These are phyloP conservation scores for Globisporangium ultimum DNA, from an alignment of 352 stramenopile species.

Conservation along the genomic window DNA sequence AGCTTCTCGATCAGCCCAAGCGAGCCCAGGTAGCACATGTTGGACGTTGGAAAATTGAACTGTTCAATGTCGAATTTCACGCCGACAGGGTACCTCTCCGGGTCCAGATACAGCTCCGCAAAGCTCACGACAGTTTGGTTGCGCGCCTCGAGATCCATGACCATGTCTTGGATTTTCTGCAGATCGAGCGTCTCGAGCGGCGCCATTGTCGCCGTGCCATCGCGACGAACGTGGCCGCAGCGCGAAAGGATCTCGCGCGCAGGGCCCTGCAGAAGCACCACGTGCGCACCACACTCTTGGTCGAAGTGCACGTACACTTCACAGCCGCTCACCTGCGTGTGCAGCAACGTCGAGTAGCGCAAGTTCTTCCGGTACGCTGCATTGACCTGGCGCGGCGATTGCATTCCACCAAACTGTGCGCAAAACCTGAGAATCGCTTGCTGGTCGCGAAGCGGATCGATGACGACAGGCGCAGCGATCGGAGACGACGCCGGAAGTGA, in stretches of 20 bases:
- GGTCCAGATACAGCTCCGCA: slow-evolving; percentile 46
- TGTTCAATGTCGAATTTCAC: slow-evolving; percentile 51
- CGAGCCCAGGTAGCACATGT: slow-evolving; percentile 53
- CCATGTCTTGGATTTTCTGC: slow-evolving; percentile 39
- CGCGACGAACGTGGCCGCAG: slow-evolving; percentile 38
- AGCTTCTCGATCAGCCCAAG: slow-evolving; percentile 47
- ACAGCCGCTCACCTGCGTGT: slow-evolving; percentile 43
- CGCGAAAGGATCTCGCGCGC: slow-evolving; percentile 46
- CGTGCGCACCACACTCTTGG: slow-evolving; percentile 37
- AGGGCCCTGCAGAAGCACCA: slow-evolving; percentile 43
- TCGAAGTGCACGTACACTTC: slow-evolving; percentile 62
- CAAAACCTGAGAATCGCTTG: slow-evolving; percentile 47
- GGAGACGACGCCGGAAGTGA: slow-evolving; percentile 32
- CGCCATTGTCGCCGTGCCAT: slow-evolving; percentile 7
- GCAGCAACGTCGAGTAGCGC: slow-evolving; percentile 37
- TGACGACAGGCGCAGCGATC: slow-evolving; percentile 34
- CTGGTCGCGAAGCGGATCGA: slow-evolving; percentile 44
- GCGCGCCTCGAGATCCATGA: slow-evolving; percentile 38
- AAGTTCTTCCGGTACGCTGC: slow-evolving; percentile 20
- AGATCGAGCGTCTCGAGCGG: slow-evolving; percentile 41
- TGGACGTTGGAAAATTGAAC: slow-evolving; percentile 55
- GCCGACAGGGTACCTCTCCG: slow-evolving; percentile 33
- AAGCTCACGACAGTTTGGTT: slow-evolving; percentile 52
- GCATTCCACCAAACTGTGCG: slow-evolving; percentile 32
- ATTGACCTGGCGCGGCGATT: slow-evolving; percentile 18